Conservation (phyloP, 2,329 filamentous ascomycete genomes). For the Botrytis aclada region DNA sequence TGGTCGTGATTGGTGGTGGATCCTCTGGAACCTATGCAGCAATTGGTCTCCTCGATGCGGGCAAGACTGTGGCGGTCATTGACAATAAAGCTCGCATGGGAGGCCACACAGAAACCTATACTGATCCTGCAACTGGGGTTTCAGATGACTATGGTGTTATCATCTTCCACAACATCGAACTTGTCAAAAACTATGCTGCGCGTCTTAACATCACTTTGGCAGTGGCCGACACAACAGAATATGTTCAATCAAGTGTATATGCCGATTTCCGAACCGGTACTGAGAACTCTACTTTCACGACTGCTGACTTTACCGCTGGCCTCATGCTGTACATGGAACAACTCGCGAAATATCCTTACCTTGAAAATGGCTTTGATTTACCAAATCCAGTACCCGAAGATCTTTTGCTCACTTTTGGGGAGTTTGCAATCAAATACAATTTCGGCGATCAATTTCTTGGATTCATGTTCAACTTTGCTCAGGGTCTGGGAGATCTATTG, state of each 20-base stretch:
- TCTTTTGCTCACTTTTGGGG: conserved; percentile 27
- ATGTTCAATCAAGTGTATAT: background rate
- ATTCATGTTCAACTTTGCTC: conserved; percentile 42
- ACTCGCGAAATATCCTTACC: conserved; percentile 37
- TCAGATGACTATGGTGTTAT: conserved; percentile 42
- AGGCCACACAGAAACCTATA: conserved; percentile 31
- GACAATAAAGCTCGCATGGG: conserved; percentile 39
- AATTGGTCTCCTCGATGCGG: conserved; percentile 36
- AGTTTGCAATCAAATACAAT: conserved; percentile 33
- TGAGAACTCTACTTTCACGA: conserved; percentile 12
- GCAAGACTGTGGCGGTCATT: conserved; percentile 39
- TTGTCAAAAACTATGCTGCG: conserved; percentile 23
- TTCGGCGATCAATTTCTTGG: conserved; percentile 42
- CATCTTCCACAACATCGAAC: conserved; percentile 19
- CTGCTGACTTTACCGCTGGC: conserved; percentile 15
- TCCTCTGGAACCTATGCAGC: conserved; percentile 40
- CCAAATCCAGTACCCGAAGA: conserved; percentile 26
- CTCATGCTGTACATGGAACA: conserved; percentile 25
- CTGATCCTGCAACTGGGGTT: conserved; percentile 38
- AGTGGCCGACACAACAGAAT: background rate
- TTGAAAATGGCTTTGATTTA: conserved; percentile 44
- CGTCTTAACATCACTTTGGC: conserved; percentile 15
- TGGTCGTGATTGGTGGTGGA: conserved; percentile 41
- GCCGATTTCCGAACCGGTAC: conserved; percentile 23
- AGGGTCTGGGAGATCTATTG: conserved; percentile 46